phyloP scores from a whole-genome alignment of 306 rosid species.

The barrel medic (Medicago truncatula) region MtrunA17r5.0-ANR NC_053045.1:56946501-56947000 shows the following conservation, averaged over 20 bases:
- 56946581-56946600: constrained; percentile 30
- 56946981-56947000: no score
- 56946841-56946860: constrained; percentile 24
- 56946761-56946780: constrained; percentile 52
- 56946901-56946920: neutral
- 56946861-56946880: neutral
- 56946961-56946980: neutral
- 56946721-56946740: constrained; percentile 40
- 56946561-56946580: constrained; percentile 37
- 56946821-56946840: neutral
- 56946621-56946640: neutral
- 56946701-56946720: constrained; percentile 30
- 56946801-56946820: constrained; percentile 9
- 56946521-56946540: constrained; percentile 36
- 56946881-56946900: no score
- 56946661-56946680: constrained; percentile 27
- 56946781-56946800: neutral
- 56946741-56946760: constrained; percentile 14
- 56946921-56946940: neutral
- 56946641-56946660: neutral
- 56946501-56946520: constrained; percentile 30
- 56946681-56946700: neutral
- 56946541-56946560: constrained; percentile 23
- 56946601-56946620: constrained; percentile 28
- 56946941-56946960: neutral